Evolutionary conservation across 305 asterid genomes (phyloP).

Genomic region (Andrographis paniculata): DNA sequence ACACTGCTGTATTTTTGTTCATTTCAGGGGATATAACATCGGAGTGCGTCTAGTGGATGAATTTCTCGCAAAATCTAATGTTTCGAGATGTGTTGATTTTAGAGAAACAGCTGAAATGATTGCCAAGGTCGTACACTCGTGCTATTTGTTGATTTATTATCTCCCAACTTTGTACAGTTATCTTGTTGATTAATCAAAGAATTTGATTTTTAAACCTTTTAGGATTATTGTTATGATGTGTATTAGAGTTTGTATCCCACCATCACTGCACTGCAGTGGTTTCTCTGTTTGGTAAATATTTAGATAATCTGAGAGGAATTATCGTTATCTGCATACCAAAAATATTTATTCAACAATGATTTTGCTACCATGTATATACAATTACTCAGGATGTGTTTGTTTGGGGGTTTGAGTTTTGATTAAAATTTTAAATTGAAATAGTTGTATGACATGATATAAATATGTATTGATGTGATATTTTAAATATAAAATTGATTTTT

Average conservation of each 20-base stretch:
- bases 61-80: constrained; percentile 87
- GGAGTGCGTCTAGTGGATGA: constrained; percentile 85
- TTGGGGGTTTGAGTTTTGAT: too few relatives aligned
- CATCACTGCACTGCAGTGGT: background rate
- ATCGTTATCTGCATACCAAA: too few relatives aligned
- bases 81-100: constrained; percentile 83
- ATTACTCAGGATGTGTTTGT: too few relatives aligned
- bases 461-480: too few relatives aligned
- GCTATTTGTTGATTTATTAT: background rate
- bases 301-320: background rate
- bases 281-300: background rate
- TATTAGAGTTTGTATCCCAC: constrained; percentile 1
- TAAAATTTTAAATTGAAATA: too few relatives aligned
- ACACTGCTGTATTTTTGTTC: constrained; percentile 13
- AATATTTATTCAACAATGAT: background rate
- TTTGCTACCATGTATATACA: background rate
- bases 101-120: constrained; percentile 94
- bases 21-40: constrained; percentile 82
- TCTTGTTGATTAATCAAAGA: constrained; percentile 8
- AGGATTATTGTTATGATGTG: background rate
- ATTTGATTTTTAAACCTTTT: background rate
- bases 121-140: constrained; percentile 55
- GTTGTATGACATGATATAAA: too few relatives aligned
- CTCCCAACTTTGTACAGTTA: constrained; percentile 4
- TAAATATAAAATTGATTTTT: too few relatives aligned